Percentiles rank a stretch among this genome's conserved stretches.
These are phyloP conservation scores for Candolleomyces efflorescens DNA, from an alignment of 768 basidiomycete genomes.

Conservation along the genomic window DNA sequence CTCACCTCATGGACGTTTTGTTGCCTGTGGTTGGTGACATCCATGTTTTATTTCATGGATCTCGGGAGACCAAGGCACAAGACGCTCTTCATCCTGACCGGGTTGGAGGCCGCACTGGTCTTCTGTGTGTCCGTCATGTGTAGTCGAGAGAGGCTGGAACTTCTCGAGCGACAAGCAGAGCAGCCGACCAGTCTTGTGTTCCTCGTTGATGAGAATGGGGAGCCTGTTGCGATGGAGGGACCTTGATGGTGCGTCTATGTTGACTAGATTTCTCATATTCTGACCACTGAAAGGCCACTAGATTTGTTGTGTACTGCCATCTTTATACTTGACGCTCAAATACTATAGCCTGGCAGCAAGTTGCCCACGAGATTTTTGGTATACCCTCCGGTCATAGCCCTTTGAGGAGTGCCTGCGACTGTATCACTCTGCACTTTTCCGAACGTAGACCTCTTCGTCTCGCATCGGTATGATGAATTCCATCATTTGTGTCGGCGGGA, in stretches of 20 bases:
- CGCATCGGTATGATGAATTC: too few species aligned
- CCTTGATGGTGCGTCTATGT: not conserved
- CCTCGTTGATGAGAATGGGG: slow-evolving; percentile 3
- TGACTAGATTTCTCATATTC: too few species aligned
- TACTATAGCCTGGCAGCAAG: too few species aligned
- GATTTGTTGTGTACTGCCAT: too few species aligned
- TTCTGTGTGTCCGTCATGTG: slow-evolving; percentile 1
- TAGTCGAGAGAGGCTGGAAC: slow-evolving; percentile 6
- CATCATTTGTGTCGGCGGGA: too few species aligned
- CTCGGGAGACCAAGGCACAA: not conserved
- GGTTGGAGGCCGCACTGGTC: not conserved
- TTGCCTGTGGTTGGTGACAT: slow-evolving; percentile 1
- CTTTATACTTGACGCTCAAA: too few species aligned
- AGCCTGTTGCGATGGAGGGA: slow-evolving; percentile 1
- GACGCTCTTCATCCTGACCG: not conserved
- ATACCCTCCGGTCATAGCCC: too few species aligned
- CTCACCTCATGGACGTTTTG: slow-evolving; percentile 2
- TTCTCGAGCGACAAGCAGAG: slow-evolving; percentile 1
- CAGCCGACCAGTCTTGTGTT: slow-evolving; percentile 5
- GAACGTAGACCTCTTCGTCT: too few species aligned
- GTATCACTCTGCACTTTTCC: too few species aligned
- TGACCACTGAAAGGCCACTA: too few species aligned
- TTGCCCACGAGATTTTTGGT: too few species aligned
- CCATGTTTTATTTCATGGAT: slow-evolving; percentile 7
- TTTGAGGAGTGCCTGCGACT: too few species aligned